These are phyloP conservation scores for Ustilago lituana DNA, from an alignment of 1,284 basidiomycete species.

Conservation along the genomic window DNA sequence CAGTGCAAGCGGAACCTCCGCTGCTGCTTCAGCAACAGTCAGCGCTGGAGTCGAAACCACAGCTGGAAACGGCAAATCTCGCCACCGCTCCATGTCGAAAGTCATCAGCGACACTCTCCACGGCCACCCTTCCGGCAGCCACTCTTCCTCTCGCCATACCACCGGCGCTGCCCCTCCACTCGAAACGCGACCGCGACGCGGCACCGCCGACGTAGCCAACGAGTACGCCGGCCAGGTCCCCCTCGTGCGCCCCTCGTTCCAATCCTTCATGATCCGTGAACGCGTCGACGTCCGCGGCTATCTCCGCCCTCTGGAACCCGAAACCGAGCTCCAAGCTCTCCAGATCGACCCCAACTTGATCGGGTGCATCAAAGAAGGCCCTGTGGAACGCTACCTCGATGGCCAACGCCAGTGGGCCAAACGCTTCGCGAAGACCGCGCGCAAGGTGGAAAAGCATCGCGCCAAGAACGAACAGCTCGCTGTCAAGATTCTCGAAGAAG, in stretches of 20 bases:
- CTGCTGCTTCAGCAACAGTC: neutral
- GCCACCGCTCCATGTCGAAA: constrained; percentile 32
- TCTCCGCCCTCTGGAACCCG: constrained; percentile 80
- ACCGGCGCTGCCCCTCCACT: neutral
- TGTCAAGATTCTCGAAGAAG: constrained; percentile 33
- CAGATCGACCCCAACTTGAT: constrained; percentile 73
- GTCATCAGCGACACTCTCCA: constrained; percentile 25
- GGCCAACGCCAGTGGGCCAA: constrained; percentile 49
- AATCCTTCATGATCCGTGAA: constrained; percentile 80
- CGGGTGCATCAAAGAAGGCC: constrained; percentile 71
- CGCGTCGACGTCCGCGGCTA: constrained; percentile 81
- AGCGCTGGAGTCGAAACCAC: neutral
- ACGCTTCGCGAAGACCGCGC: constrained; percentile 39
- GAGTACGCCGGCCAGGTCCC: constrained; percentile 63
- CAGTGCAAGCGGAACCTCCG: no score
- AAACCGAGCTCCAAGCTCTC: constrained; percentile 75
- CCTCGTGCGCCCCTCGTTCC: constrained; percentile 55
- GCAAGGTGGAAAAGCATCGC: constrained; percentile 37
- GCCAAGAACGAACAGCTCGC: constrained; percentile 38
- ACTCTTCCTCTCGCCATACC: neutral
- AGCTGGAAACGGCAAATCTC: neutral
- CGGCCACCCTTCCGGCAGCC: constrained; percentile 14
- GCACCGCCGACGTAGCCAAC: constrained; percentile 45
- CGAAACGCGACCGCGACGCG: constrained; percentile 2
- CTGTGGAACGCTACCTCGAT: constrained; percentile 52